phyloP scores from a whole-genome alignment of 2,329 filamentous ascomycete species.

The Exophiala bonariae region DNA sequence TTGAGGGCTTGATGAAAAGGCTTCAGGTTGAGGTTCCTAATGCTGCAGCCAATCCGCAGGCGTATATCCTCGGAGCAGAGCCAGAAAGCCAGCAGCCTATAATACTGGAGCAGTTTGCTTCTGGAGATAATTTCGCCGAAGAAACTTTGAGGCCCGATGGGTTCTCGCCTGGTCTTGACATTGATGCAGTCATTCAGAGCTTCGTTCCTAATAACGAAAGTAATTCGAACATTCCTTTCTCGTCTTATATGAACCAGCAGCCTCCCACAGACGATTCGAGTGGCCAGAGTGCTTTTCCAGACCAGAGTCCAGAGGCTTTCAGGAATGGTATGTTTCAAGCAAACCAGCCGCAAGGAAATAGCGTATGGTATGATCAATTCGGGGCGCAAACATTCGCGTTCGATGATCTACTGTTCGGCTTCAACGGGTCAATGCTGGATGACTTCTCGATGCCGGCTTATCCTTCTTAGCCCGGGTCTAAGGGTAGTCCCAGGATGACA shows the following conservation, averaged over 20 bases:
- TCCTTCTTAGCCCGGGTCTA: background rate
- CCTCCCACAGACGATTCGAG: background rate
- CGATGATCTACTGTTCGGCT: constrained; percentile 36
- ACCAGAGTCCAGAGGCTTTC: background rate
- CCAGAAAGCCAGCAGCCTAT: constrained; percentile 14
- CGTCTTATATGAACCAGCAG: background rate
- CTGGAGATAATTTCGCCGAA: background rate
- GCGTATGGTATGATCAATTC: constrained; percentile 9
- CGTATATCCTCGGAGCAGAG: constrained; percentile 14
- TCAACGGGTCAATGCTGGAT: constrained; percentile 31
- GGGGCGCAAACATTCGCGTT: constrained; percentile 12
- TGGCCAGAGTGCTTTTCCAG: background rate
- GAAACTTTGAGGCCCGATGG: background rate
- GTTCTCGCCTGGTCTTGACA: constrained; percentile 36
- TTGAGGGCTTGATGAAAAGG: constrained; percentile 48
- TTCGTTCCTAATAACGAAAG: constrained; percentile 31
- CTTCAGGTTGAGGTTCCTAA: constrained; percentile 36
- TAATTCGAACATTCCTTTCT: background rate
- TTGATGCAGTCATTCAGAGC: constrained; percentile 45
- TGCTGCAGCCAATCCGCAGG: constrained; percentile 7
- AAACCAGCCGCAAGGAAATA: constrained; percentile 28
- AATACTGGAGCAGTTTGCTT: background rate
- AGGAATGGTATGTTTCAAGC: background rate
- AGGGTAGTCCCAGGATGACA: no score
- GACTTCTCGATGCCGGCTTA: background rate